A percentile compares a stretch with the other conserved stretches of the same genome.
Evolutionary conservation across 169 alveolate genomes (phyloP).

Genomic region (Eimeria maxima): DNA sequence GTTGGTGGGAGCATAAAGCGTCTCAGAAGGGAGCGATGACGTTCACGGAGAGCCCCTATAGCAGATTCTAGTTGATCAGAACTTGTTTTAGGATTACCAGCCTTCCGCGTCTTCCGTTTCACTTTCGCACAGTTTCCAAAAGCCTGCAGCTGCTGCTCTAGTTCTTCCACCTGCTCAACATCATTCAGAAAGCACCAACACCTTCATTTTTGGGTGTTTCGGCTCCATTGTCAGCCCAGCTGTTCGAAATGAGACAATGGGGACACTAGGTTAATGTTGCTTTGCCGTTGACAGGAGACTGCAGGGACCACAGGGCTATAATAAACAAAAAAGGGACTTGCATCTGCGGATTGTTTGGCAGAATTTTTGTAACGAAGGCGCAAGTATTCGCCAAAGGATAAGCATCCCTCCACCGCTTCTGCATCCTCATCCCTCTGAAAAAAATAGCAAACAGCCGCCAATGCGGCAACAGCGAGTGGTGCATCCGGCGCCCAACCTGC

Average conservation of each 20-base stretch:
- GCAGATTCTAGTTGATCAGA: neutral
- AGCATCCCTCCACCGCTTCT: neutral
- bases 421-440: neutral
- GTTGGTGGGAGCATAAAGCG: conserved; percentile 70
- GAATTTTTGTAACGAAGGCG: conserved; percentile 72
- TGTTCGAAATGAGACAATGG: neutral
- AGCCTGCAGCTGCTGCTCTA: conserved; percentile 57
- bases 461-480: neutral
- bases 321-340: neutral
- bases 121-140: neutral
- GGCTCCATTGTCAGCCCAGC: neutral
- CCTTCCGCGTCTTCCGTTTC: conserved; percentile 10
- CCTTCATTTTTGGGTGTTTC: neutral
- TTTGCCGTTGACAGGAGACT: neutral
- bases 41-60: conserved; percentile 23
- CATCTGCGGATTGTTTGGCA: conserved; percentile 39
- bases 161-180: conserved; percentile 63
- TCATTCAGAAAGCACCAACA: neutral
- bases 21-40: conserved; percentile 39
- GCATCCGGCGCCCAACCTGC: neutral
- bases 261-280: neutral
- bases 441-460: neutral
- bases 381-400: conserved; percentile 65
- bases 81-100: neutral
- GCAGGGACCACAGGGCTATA: neutral